phyloP scores from a whole-genome alignment of 1,284 basidiomycete genomes.

The Cystobasidium sp. region DNA sequence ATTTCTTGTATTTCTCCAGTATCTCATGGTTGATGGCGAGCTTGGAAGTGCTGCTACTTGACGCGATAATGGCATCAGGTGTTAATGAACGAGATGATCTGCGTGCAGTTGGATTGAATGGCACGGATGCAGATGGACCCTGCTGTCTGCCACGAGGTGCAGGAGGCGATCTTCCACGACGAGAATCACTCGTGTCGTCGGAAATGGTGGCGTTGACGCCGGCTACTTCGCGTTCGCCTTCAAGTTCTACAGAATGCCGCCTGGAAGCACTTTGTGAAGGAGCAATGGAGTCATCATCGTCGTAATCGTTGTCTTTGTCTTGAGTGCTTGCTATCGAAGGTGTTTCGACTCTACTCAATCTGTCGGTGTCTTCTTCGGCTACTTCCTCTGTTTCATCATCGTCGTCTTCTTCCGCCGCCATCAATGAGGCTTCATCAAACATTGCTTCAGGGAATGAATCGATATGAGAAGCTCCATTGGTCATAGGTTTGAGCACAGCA shows the following conservation, averaged over 20 bases:
- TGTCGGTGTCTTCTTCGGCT: constrained; percentile 5
- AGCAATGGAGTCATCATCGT: constrained; percentile 58
- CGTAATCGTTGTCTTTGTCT: constrained; percentile 57
- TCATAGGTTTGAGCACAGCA: constrained; percentile 69
- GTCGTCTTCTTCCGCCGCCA: constrained; percentile 20
- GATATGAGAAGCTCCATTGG: constrained; percentile 72
- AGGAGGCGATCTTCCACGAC: constrained; percentile 10
- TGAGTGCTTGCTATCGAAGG: constrained; percentile 9
- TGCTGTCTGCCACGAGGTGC: constrained; percentile 16
- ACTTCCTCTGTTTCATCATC: constrained; percentile 51
- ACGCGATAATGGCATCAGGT: constrained; percentile 1
- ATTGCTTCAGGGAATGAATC: constrained; percentile 48
- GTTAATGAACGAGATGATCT: constrained; percentile 12
- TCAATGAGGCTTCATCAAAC: constrained; percentile 20
- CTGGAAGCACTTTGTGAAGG: constrained; percentile 19
- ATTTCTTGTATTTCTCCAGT: constrained; percentile 28
- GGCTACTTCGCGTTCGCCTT: background rate
- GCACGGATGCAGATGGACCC: background rate
- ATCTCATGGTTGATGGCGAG: constrained; percentile 9
- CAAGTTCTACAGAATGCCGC: background rate
- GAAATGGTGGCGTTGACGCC: constrained; percentile 1
- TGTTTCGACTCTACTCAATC: background rate
- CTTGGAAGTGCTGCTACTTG: background rate
- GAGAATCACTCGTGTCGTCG: background rate
- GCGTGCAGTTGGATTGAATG: background rate